phyloP scores from a whole-genome alignment of 2,329 filamentous ascomycete species.

The Fusarium proliferatum region DNA sequence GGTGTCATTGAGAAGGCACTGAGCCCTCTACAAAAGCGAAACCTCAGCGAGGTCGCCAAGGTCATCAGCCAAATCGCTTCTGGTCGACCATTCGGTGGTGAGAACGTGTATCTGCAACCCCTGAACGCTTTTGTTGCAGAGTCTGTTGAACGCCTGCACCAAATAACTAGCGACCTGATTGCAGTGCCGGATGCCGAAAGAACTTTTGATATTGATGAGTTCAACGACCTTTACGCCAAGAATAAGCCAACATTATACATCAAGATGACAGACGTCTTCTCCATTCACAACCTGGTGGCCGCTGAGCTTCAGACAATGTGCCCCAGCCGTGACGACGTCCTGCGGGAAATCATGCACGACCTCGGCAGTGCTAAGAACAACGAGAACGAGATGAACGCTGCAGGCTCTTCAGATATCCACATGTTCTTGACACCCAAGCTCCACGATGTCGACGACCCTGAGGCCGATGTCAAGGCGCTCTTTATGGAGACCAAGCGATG shows the following conservation, averaged over 20 bases:
- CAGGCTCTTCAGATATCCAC: constrained; percentile 88
- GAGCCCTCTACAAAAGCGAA: constrained; percentile 91
- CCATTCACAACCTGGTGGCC: constrained; percentile 89
- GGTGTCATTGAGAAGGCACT: constrained; percentile 91
- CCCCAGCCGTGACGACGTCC: constrained; percentile 82
- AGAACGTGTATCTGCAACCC: constrained; percentile 95
- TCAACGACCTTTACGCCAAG: constrained; percentile 96
- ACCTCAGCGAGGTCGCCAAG: constrained; percentile 89
- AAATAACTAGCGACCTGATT: constrained; percentile 82
- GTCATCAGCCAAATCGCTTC: constrained; percentile 89
- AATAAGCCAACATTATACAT: constrained; percentile 99
- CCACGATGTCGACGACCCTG: constrained; percentile 90
- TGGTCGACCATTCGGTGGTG: constrained; percentile 90
- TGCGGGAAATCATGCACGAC: constrained; percentile 92
- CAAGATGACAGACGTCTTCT: constrained; percentile 97
- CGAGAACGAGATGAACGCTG: constrained; percentile 89
- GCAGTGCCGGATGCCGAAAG: constrained; percentile 86
- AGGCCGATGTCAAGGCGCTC: constrained; percentile 88
- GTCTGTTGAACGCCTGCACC: constrained; percentile 80
- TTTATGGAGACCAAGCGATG: constrained; percentile 99
- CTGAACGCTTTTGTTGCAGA: constrained; percentile 92
- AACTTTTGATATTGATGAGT: constrained; percentile 98
- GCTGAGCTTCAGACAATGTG: constrained; percentile 82
- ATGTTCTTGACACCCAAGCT: constrained; percentile 91
- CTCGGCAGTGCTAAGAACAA: constrained; percentile 96